These are phyloP conservation scores for Scytalidium sp. DNA, from an alignment of 2,329 filamentous ascomycete species.

Conservation along the genomic window DNA sequence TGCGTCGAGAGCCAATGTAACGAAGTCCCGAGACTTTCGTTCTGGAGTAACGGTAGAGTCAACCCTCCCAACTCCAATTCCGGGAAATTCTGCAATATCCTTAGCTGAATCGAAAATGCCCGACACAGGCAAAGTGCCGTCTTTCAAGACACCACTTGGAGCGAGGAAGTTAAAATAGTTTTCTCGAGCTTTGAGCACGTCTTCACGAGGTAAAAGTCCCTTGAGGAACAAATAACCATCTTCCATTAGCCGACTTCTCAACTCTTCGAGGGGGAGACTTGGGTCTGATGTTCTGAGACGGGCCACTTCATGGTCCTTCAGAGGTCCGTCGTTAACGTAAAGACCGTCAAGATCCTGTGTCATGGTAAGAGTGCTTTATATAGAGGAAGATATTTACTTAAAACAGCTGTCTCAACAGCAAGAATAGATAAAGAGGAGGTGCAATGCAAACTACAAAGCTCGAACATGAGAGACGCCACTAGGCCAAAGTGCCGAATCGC, in stretches of 20 bases:
- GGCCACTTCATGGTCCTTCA: slow-evolving; percentile 1
- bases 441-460: slow-evolving; percentile 6
- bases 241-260: slow-evolving; percentile 41
- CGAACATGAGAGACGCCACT: slow-evolving; percentile 4
- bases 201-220: slow-evolving; percentile 46
- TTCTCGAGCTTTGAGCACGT: slow-evolving; percentile 49
- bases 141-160: slow-evolving; percentile 54
- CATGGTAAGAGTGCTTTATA: too few species aligned
- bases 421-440: too few species aligned
- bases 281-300: slow-evolving; percentile 8
- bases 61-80: slow-evolving; percentile 47
- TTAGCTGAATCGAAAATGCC: slow-evolving; percentile 49
- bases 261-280: slow-evolving; percentile 39
- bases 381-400: slow-evolving; percentile 8
- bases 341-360: slow-evolving; percentile 8
- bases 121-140: slow-evolving; percentile 46
- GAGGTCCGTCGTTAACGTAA: slow-evolving; percentile 27
- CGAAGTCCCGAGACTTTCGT: slow-evolving; percentile 28
- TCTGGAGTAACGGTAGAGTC: background rate
- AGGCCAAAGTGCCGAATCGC: background rate
- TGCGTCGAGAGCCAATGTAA: slow-evolving; percentile 49
- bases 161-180: slow-evolving; percentile 52
- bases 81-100: slow-evolving; percentile 36
- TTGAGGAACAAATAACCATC: slow-evolving; percentile 57
- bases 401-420: too few species aligned